Evolutionary conservation across 345 rosid genomes (phyloP), one percentile per base, ranked within the genome.

Genomic region (Reutealis trisperma): DNA sequence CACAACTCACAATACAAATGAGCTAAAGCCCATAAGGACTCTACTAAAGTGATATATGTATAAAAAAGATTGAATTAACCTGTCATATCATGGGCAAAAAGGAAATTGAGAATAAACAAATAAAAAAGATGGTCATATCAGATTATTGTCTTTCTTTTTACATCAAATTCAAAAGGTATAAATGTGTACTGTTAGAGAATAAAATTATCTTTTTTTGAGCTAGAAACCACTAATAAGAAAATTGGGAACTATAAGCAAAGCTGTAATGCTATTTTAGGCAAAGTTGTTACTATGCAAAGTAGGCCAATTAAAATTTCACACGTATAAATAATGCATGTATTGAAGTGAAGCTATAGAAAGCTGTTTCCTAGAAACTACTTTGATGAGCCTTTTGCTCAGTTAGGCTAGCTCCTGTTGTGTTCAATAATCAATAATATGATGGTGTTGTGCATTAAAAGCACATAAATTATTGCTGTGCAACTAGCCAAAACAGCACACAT

Each of bases 381-480:
- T 34, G 8, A 41, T 18, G 19, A 11, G 21, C 13, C n/a, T 21
- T 44, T 70, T 27, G 16, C 21, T 27, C 0, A n/a, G 69, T 21
- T 65, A 65, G 69, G 49, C 24, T 44, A 65, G 47, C 6, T 66
- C 25, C 9, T 5, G 21, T 22, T 24, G 16, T 67, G 25, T 41
- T 67, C 54, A 67, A 42, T 67, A 42, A 67, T 42, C 32, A 67
- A 44, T 45, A 18, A 42, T 67, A 42, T 42, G 52, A 67, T n/a
- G 18, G 5, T 42, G 30, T 4, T 64, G 22, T 67, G 70, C 70
- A 67, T 42, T 67, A 1, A 67, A 41, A 67, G 70, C 70, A 44
- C 24, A 21, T 66, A 66, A 66, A 66, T 67, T 22, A 67, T 67
- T 67, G 70, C 27, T 44, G 51, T n/a, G 10, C 30, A 11, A 67